Base-by-base conservation (phyloP, 352 stramenopile species). In the Nothophytophthora sp. region DNA sequence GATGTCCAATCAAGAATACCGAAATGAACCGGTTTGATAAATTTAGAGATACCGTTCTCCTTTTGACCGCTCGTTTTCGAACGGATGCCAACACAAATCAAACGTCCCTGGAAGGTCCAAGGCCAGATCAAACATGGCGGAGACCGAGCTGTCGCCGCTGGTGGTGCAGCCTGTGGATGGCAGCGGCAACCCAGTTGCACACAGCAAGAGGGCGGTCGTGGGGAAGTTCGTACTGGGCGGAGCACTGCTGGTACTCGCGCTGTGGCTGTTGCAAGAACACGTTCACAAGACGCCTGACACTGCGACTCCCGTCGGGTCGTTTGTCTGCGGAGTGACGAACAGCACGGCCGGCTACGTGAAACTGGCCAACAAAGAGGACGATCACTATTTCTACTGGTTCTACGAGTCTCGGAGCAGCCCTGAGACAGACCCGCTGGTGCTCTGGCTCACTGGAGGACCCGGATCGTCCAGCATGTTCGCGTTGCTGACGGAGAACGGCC, bases 331-430 rank as follows among this genome's bases (percentile, higher is more conserved):
- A 23, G 41, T 64, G 2, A 22, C 50, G 68, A 85, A 66, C 43
- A 62, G 34, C 37, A 75, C 62, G n/a, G 70, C 76, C 15, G 76
- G 73, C 5, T 69, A 83, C 41, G 50, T 87, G 19, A 60, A 65
- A 47, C 49, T 86, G 33, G 49, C 49, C n/a, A 68, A 77, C 24
- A 72, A 60, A 24, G 55, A 53, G 25, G 67, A 81, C 39, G 75
- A 82, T 27, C 57, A 80, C 42, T 68, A 78, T 24, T 82, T 86
- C 53, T 86, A 85, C 53, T 86, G 74, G 63, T 78, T 79, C 46
- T 70, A 72, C 18, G 72, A 87, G 50, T 73, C 64, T 20, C 57
- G 76, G 34, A 35, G 60, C 13, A 69, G 66, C 32, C 57, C 76
- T 10, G 58, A 56, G n/a, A 77, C 53, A 13, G 76, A 84, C 30